Percentiles rank a stretch among this genome's conserved stretches.
phyloP scores from a whole-genome alignment of 75 land plant genomes.

The Selaginella moellendorffii region DNA sequence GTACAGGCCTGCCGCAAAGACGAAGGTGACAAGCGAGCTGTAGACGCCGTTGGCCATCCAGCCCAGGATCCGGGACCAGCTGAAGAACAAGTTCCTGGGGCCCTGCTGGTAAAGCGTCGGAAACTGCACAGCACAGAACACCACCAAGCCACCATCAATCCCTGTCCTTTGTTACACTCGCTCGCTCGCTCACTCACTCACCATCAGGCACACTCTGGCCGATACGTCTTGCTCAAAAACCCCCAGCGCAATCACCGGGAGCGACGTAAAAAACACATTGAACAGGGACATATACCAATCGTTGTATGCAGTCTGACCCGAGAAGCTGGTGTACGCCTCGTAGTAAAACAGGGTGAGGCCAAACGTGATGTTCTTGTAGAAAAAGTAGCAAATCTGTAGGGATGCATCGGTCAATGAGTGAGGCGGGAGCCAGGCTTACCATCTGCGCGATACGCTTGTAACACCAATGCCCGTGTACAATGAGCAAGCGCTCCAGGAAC shows the following conservation, averaged over 20 bases:
- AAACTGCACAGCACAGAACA: slow-evolving; percentile 35
- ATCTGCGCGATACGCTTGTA: slow-evolving; percentile 75
- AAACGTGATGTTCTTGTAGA: slow-evolving; percentile 78
- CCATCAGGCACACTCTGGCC: slow-evolving; percentile 71
- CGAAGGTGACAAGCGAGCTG: slow-evolving; percentile 42
- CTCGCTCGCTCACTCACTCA: no score
- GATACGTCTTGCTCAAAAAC: slow-evolving; percentile 90
- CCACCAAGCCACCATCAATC: no score
- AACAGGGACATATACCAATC: slow-evolving; percentile 77
- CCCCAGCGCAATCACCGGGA: slow-evolving; percentile 81
- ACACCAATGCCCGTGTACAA: slow-evolving; percentile 97
- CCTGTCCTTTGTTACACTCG: no score
- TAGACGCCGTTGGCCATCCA: slow-evolving; percentile 69
- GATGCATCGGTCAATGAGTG: no score
- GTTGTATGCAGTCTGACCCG: slow-evolving; percentile 61
- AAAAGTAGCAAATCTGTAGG: slow-evolving; percentile 66
- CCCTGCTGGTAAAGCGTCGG: slow-evolving; percentile 87
- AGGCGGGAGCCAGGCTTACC: slow-evolving; percentile 46
- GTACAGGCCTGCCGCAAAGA: slow-evolving; percentile 25
- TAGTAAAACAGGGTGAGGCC: slow-evolving; percentile 87
- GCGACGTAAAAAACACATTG: slow-evolving; percentile 70
- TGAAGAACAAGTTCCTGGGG: slow-evolving; percentile 46
- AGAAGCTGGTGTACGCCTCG: slow-evolving; percentile 49
- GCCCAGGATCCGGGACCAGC: slow-evolving; percentile 60
- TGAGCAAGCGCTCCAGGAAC: slow-evolving; percentile 59